These are phyloP conservation scores for Arthrobotrys iridis DNA, from an alignment of 2,329 filamentous ascomycete species.

Conservation along the genomic window DNA sequence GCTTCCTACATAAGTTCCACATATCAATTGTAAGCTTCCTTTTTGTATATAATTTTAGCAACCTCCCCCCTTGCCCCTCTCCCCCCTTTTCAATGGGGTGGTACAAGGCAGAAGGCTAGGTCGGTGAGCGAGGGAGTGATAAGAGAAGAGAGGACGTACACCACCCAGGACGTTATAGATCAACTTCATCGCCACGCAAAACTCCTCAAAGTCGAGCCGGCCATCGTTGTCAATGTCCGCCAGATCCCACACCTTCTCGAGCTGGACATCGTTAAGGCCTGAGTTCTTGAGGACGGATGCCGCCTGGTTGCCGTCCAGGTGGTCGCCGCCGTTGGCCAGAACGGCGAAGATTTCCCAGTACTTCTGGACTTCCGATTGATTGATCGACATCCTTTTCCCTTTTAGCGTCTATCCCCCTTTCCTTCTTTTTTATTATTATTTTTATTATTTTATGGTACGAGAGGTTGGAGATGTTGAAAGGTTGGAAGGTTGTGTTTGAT, in stretches of 20 bases:
- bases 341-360: slow-evolving; percentile 84
- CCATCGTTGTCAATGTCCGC: slow-evolving; percentile 97
- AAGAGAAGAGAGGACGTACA: slow-evolving; percentile 65
- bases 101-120: too few species aligned
- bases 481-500: background rate
- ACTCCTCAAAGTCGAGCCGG: slow-evolving; percentile 98
- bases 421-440: too few species aligned
- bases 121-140: background rate
- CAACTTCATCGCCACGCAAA: slow-evolving; percentile 97
- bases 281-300: slow-evolving; percentile 78
- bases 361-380: slow-evolving; percentile 71
- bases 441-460: background rate
- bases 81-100: too few species aligned
- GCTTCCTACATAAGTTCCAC: slow-evolving; percentile 73
- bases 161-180: slow-evolving; percentile 98
- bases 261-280: slow-evolving; percentile 78
- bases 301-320: slow-evolving; percentile 75
- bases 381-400: slow-evolving; percentile 38
- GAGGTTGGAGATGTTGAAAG: background rate
- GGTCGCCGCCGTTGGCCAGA: slow-evolving; percentile 71
- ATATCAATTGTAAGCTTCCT: slow-evolving; percentile 16
- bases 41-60: slow-evolving; percentile 2
- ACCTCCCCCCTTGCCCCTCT: slow-evolving; percentile 21
- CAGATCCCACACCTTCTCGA: slow-evolving; percentile 97
- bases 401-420: background rate